Evolutionary conservation across 192 early-diverging fungal genomes (phyloP).

Genomic region (Pilobolus umbonatus): DNA sequence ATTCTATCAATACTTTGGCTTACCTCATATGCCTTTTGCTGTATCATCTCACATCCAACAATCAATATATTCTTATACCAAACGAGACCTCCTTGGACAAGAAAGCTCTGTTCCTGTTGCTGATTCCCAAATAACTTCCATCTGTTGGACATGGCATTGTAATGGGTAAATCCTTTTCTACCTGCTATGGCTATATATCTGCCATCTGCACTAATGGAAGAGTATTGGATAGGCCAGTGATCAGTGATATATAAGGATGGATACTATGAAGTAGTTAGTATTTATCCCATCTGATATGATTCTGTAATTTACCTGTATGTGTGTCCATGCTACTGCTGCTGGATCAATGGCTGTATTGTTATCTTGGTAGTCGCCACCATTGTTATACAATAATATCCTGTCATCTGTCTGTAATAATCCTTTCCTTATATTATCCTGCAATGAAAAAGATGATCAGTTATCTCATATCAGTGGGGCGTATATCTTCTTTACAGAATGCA

Average conservation of each 20-base stretch:
- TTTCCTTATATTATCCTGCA: constrained; percentile 50
- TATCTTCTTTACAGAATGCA: constrained; percentile 30
- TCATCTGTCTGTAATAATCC: constrained; percentile 66
- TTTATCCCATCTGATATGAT: neutral
- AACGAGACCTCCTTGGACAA: constrained; percentile 61
- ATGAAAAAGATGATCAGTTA: neutral
- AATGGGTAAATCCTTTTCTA: constrained; percentile 74
- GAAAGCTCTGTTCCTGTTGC: constrained; percentile 68
- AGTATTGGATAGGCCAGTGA: constrained; percentile 82
- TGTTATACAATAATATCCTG: constrained; percentile 57
- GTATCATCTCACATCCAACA: constrained; percentile 55
- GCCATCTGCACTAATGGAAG: constrained; percentile 63
- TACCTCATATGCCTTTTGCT: constrained; percentile 21
- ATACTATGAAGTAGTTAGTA: constrained; percentile 37
- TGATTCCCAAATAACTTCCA: constrained; percentile 94
- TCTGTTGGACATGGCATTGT: constrained; percentile 59
- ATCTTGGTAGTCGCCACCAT: constrained; percentile 53
- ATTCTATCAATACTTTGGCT: neutral
- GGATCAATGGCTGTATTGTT: constrained; percentile 58
- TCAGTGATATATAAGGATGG: constrained; percentile 69
- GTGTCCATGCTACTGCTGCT: constrained; percentile 68
- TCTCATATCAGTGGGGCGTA: too few species aligned
- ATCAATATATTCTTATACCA: constrained; percentile 72
- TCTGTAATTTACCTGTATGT: constrained; percentile 49
- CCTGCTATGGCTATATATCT: constrained; percentile 83